Conservation (phyloP, 805 yeast genomes). For the Yarrowia alimentaria region DNA sequence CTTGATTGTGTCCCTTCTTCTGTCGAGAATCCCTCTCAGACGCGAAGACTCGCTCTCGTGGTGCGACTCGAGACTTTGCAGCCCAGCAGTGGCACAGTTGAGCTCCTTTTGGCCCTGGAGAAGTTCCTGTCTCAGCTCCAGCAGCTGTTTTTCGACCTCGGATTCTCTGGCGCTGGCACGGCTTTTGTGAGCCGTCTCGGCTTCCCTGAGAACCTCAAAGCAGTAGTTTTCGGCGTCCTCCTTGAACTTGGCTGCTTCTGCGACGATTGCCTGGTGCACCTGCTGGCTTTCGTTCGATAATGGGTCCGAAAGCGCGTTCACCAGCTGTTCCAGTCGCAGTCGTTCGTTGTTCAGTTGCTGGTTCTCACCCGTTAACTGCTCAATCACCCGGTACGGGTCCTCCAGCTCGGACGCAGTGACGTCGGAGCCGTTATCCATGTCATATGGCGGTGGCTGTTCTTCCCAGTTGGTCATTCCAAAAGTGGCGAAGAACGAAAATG, state of each 20-base stretch:
- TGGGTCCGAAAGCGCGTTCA: neutral
- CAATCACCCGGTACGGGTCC: constrained; percentile 1
- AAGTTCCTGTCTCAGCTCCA: neutral
- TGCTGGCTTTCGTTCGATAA: constrained; percentile 11
- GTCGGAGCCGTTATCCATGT: constrained; percentile 1
- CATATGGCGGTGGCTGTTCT: constrained; percentile 24
- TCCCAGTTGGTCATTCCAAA: constrained; percentile 8
- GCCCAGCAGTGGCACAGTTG: neutral
- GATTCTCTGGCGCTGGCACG: constrained; percentile 10
- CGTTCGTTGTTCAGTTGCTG: neutral
- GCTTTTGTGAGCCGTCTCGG: constrained; percentile 10
- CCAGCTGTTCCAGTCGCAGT: constrained; percentile 1
- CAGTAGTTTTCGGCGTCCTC: constrained; percentile 21
- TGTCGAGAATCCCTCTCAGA: neutral
- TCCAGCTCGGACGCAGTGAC: constrained; percentile 3
- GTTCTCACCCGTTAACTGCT: constrained; percentile 10
- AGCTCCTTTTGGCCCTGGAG: constrained; percentile 7
- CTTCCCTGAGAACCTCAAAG: constrained; percentile 9
- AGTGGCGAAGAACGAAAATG: no score
- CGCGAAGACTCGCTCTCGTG: constrained; percentile 1
- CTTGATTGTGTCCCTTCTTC: constrained; percentile 14
- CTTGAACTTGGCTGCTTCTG: constrained; percentile 7
- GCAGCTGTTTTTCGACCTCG: constrained; percentile 9
- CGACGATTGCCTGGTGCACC: constrained; percentile 5
- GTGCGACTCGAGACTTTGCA: neutral